These are phyloP conservation scores for Talaromyces sp. DNA, from an alignment of 2,329 filamentous ascomycete species.

Conservation along the genomic window DNA sequence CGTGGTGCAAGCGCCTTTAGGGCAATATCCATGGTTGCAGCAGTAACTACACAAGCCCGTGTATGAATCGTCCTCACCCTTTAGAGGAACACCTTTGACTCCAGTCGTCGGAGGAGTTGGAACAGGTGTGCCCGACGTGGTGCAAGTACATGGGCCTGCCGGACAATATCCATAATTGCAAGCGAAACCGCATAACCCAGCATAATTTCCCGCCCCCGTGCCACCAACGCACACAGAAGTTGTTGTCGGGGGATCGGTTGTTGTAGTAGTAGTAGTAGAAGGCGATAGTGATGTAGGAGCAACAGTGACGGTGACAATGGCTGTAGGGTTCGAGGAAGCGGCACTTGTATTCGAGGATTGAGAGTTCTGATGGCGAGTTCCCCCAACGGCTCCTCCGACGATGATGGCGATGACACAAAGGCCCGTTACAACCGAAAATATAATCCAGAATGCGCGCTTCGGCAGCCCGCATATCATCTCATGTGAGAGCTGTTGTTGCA, in stretches of 20 bases:
- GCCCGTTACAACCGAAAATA: neutral
- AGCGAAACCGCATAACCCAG: conserved; percentile 26
- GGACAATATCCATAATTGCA: conserved; percentile 29
- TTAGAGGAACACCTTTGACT: conserved; percentile 17
- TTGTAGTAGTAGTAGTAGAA: neutral
- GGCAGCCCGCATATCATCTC: conserved; percentile 6
- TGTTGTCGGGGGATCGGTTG: neutral
- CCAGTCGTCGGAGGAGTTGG: conserved; percentile 21
- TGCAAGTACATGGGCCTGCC: conserved; percentile 27
- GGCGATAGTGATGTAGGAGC: neutral
- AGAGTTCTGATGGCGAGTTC: neutral
- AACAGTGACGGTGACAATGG: conserved; percentile 1
- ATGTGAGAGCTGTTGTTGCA: neutral
- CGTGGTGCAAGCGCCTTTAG: conserved; percentile 19
- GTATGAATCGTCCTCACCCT: conserved; percentile 31
- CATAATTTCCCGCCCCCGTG: conserved; percentile 24
- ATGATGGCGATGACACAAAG: conserved; percentile 5
- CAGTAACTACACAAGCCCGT: conserved; percentile 44
- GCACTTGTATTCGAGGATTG: neutral
- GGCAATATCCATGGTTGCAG: conserved; percentile 47
- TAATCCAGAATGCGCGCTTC: conserved; percentile 5
- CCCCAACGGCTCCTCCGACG: conserved; percentile 6
- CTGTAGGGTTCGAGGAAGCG: neutral
- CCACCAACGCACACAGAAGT: conserved; percentile 20
- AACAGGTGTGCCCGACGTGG: conserved; percentile 18